A percentile compares a stretch with the other conserved stretches of the same genome.
phyloP scores from a whole-genome alignment of 257 asterid species.

The Solanum chaucha region DNA sequence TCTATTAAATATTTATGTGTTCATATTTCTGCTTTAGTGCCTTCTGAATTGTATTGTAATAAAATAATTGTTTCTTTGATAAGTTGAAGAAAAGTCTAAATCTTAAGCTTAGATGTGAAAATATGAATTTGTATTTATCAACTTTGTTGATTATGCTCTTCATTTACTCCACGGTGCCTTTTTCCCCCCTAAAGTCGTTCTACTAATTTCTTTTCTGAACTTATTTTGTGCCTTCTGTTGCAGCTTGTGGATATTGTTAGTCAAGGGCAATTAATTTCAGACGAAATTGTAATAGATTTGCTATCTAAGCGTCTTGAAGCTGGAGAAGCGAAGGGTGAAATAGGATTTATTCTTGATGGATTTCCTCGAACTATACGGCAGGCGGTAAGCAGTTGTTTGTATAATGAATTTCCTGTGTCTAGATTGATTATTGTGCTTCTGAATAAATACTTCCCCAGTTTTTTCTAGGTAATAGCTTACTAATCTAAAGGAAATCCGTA shows the following conservation, averaged over 20 bases:
- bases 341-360: conserved; percentile 94
- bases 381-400: conserved; percentile 54
- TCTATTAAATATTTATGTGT: not conserved
- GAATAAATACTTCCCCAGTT: not conserved
- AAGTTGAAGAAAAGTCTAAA: not conserved
- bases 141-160: not conserved
- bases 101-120: not conserved
- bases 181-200: not conserved
- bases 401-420: not conserved
- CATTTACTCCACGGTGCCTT: not conserved
- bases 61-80: not conserved
- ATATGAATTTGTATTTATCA: not conserved
- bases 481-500: not conserved
- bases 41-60: not conserved
- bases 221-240: conserved; percentile 13
- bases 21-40: not conserved
- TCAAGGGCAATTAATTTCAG: conserved; percentile 79
- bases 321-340: conserved; percentile 70
- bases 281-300: conserved; percentile 75
- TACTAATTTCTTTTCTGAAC: not conserved
- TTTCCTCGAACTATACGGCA: conserved; percentile 95
- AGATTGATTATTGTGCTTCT: not conserved
- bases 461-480: not conserved
- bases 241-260: conserved; percentile 87
- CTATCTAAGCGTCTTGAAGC: conserved; percentile 82